A percentile compares a stretch with the other conserved stretches of the same genome.
Evolutionary conservation across 352 stramenopile genomes (phyloP).

Genomic region (Phytophthora multivora): DNA sequence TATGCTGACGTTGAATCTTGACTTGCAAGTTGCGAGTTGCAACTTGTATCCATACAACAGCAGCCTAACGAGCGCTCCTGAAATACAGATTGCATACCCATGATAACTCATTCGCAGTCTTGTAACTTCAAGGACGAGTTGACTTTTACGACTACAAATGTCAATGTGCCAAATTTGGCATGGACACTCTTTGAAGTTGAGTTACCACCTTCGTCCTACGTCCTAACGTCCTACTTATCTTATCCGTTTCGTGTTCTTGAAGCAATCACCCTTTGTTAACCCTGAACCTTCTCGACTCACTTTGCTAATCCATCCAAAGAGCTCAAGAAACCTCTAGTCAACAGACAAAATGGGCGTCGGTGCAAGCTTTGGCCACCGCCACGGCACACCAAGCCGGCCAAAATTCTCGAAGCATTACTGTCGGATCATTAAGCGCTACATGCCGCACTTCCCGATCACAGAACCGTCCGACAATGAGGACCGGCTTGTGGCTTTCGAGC

Average conservation of each 20-base stretch:
- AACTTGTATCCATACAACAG: no score
- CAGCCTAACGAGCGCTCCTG: no score
- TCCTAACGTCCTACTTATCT: background rate
- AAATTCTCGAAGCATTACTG: slow-evolving; percentile 75
- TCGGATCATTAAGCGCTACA: slow-evolving; percentile 63
- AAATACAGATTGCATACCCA: no score
- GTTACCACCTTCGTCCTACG: no score
- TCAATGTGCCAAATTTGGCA: background rate
- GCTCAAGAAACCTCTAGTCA: slow-evolving; percentile 2
- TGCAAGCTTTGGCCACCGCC: slow-evolving; percentile 21
- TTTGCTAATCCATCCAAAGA: slow-evolving; percentile 9
- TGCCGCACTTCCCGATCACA: slow-evolving; percentile 61
- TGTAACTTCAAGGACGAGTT: background rate
- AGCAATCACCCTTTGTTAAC: background rate
- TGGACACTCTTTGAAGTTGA: background rate
- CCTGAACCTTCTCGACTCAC: background rate
- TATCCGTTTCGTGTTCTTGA: background rate
- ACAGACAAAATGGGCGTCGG: slow-evolving; percentile 39
- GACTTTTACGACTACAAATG: background rate
- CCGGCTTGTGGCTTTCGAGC: slow-evolving; percentile 52
- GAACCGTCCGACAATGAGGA: slow-evolving; percentile 58
- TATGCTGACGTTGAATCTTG: no score
- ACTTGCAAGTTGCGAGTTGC: no score
- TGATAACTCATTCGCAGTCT: no score
- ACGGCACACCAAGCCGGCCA: background rate